A percentile compares a stretch with the other conserved stretches of the same genome.
Evolutionary conservation across 257 asterid genomes (phyloP).

Genomic region (Hygrophila difformis): DNA sequence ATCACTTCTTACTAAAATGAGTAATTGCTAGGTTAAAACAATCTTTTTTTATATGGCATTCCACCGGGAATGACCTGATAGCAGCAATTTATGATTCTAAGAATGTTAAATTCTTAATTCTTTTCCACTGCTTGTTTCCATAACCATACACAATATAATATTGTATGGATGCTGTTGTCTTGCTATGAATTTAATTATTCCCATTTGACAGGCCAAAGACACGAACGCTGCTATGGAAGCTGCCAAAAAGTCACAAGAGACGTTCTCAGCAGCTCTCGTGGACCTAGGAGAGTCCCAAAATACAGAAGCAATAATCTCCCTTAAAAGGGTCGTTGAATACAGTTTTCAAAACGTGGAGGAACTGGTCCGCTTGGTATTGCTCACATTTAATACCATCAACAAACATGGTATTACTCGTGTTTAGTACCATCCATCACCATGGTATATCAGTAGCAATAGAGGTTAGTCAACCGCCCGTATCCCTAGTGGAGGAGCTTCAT

Average conservation of each 20-base stretch:
- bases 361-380: conserved; percentile 46
- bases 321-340: conserved; percentile 66
- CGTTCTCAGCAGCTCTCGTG: conserved; percentile 53
- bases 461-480: conserved; percentile 47
- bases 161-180: too few species aligned
- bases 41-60: too few species aligned
- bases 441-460: conserved; percentile 34
- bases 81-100: too few species aligned
- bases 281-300: conserved; percentile 41
- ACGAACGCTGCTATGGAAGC: conserved; percentile 87
- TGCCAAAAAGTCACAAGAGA: conserved; percentile 48
- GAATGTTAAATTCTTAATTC: too few species aligned
- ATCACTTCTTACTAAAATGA: too few species aligned
- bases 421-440: conserved; percentile 48
- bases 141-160: too few species aligned
- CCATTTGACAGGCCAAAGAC: conserved; percentile 52
- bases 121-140: too few species aligned
- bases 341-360: conserved; percentile 74
- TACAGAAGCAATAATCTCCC: conserved; percentile 44
- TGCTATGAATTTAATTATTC: too few species aligned
- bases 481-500: conserved; percentile 16
- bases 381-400: conserved; percentile 53
- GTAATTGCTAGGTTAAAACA: too few species aligned
- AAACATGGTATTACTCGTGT: conserved; percentile 48
- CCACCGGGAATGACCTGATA: too few species aligned